Conservation (phyloP, 2,329 filamentous ascomycete genomes). For the Penicillium oxalicum region DNA sequence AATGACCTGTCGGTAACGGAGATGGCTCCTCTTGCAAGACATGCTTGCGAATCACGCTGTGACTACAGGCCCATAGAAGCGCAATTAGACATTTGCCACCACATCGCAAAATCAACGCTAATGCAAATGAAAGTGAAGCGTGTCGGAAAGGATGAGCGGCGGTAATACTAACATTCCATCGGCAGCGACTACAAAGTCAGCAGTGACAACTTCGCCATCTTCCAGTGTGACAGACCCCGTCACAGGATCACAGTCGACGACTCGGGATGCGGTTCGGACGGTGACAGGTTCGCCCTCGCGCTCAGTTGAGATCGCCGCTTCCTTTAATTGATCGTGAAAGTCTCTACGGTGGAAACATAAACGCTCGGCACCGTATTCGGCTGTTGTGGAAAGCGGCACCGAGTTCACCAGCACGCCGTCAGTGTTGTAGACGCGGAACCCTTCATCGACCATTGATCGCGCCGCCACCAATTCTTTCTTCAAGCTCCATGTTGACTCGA, state of each 20-base stretch:
- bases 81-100: background rate
- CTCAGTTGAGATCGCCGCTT: conserved; percentile 3
- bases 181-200: conserved; percentile 25
- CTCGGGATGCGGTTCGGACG: conserved; percentile 12
- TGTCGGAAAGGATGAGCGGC: too few species aligned
- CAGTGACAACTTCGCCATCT: conserved; percentile 12
- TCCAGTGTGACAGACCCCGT: conserved; percentile 13
- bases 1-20: conserved; percentile 11
- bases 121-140: too few species aligned
- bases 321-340: conserved; percentile 20
- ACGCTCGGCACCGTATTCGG: conserved; percentile 17
- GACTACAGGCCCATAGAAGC: background rate
- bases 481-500: conserved; percentile 23
- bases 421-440: conserved; percentile 22
- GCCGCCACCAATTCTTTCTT: conserved; percentile 5
- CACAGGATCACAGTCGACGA: conserved; percentile 8
- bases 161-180: conserved; percentile 23
- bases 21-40: conserved; percentile 12
- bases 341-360: conserved; percentile 21
- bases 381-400: conserved; percentile 13
- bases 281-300: conserved; percentile 11
- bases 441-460: conserved; percentile 17
- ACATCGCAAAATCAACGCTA: too few species aligned
- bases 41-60: conserved; percentile 17
- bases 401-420: conserved; percentile 16